These are phyloP conservation scores for Solanum medicagineum DNA, from an alignment of 257 asterid genomes.

Conservation along the genomic window DNA sequence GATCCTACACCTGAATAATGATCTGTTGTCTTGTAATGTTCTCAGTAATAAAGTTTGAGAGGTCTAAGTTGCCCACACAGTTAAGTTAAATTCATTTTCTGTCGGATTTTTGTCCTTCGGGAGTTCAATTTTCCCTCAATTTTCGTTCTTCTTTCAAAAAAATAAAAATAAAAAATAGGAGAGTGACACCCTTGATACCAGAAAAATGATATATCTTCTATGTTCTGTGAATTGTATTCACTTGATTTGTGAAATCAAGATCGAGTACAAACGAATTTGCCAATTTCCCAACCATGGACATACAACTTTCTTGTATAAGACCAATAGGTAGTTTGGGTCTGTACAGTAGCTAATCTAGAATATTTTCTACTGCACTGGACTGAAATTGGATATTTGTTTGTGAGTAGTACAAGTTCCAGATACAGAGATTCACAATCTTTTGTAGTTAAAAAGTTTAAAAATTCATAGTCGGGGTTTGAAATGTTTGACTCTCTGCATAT, in stretches of 20 bases:
- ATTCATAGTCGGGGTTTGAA: not conserved
- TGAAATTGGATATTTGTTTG: not conserved
- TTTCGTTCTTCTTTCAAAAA: not conserved
- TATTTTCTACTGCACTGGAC: not conserved
- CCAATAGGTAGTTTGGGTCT: not conserved
- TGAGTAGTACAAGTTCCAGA: not conserved
- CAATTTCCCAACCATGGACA: not conserved
- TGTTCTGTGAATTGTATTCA: not conserved
- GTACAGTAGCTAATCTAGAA: not conserved
- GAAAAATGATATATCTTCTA: not conserved
- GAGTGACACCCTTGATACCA: not conserved
- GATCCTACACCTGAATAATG: not conserved
- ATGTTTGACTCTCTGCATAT: not conserved
- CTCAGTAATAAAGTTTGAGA: not conserved
- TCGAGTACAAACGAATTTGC: not conserved
- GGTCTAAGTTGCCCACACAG: not conserved
- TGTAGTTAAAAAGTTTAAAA: not conserved
- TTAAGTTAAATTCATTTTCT: not conserved
- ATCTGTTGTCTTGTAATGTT: not conserved
- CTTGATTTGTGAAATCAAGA: not conserved
- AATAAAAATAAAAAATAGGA: not conserved
- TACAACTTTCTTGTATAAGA: not conserved
- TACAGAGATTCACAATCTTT: not conserved
- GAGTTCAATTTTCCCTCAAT: not conserved
- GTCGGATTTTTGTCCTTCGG: not conserved